These are phyloP conservation scores for Macroventuria anomochaeta DNA, from an alignment of 2,329 filamentous ascomycete species.

Conservation along the genomic window DNA sequence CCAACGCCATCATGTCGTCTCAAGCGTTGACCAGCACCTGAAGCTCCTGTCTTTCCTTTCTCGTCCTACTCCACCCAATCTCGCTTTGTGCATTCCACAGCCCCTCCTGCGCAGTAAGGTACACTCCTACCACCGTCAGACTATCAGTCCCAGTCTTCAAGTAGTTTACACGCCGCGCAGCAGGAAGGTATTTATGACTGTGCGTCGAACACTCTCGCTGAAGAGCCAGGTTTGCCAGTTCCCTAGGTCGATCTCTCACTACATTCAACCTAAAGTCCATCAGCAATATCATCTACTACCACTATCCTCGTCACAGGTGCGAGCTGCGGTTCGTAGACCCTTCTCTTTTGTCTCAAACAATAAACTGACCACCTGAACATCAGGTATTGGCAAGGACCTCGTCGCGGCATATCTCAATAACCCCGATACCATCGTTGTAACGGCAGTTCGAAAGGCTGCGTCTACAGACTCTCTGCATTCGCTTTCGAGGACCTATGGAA, in stretches of 20 bases:
- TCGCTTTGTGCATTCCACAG: slow-evolving; percentile 5
- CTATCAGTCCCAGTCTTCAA: slow-evolving; percentile 17
- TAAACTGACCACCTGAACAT: background rate
- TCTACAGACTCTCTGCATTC: slow-evolving; percentile 33
- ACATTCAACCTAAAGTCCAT: background rate
- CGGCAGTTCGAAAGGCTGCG: slow-evolving; percentile 46
- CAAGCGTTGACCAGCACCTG: background rate
- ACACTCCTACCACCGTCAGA: slow-evolving; percentile 1
- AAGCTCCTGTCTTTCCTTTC: background rate
- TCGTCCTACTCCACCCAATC: background rate
- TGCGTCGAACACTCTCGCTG: slow-evolving; percentile 41
- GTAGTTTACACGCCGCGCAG: slow-evolving; percentile 40
- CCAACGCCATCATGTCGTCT: slow-evolving; percentile 1
- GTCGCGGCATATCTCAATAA: slow-evolving; percentile 44
- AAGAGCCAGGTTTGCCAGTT: slow-evolving; percentile 28
- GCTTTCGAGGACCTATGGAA: slow-evolving; percentile 27
- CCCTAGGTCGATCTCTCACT: background rate
- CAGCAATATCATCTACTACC: slow-evolving; percentile 5
- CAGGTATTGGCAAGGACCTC: slow-evolving; percentile 48
- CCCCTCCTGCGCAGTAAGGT: slow-evolving; percentile 18
- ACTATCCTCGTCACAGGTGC: slow-evolving; percentile 42
- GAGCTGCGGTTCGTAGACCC: slow-evolving; percentile 35
- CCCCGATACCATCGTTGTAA: slow-evolving; percentile 51
- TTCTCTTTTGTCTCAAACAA: slow-evolving; percentile 13
- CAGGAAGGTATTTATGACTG: slow-evolving; percentile 39